These are phyloP conservation scores for Xerocomellus intermedius DNA, from an alignment of 768 basidiomycete species.

Conservation along the genomic window DNA sequence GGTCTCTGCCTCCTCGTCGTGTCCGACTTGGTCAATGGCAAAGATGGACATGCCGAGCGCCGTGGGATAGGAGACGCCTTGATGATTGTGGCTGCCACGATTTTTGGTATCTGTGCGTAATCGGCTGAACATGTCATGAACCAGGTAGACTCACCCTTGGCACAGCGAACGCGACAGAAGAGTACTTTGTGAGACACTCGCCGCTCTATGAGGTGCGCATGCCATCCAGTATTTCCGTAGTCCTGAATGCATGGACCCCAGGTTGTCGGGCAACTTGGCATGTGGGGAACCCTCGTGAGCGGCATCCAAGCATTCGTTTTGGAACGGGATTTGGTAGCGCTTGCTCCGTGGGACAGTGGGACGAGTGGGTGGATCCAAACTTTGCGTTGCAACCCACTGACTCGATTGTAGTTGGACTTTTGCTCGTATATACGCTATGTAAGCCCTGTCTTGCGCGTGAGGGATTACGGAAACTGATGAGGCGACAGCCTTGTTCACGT, in stretches of 20 bases:
- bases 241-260: slow-evolving; percentile 16
- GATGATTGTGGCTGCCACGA: slow-evolving; percentile 81
- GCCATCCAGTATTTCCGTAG: background rate
- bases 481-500: slow-evolving; percentile 62
- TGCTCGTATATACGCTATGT: slow-evolving; percentile 46
- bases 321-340: slow-evolving; percentile 62
- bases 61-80: slow-evolving; percentile 77
- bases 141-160: slow-evolving; percentile 1
- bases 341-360: slow-evolving; percentile 66
- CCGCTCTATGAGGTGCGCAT: slow-evolving; percentile 70
- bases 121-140: background rate
- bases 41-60: slow-evolving; percentile 62
- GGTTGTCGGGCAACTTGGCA: slow-evolving; percentile 83
- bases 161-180: slow-evolving; percentile 83
- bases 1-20: slow-evolving; percentile 79
- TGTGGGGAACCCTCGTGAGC: slow-evolving; percentile 79
- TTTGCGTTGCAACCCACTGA: slow-evolving; percentile 35
- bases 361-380: slow-evolving; percentile 48
- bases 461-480: background rate
- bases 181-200: slow-evolving; percentile 76
- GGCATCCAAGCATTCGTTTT: slow-evolving; percentile 71
- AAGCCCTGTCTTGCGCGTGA: background rate
- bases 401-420: slow-evolving; percentile 42
- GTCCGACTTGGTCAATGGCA: slow-evolving; percentile 73
- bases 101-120: slow-evolving; percentile 78